These are phyloP conservation scores for Myriosclerotinia scirpicola DNA, from an alignment of 2,329 filamentous ascomycete species.

Conservation along the genomic window DNA sequence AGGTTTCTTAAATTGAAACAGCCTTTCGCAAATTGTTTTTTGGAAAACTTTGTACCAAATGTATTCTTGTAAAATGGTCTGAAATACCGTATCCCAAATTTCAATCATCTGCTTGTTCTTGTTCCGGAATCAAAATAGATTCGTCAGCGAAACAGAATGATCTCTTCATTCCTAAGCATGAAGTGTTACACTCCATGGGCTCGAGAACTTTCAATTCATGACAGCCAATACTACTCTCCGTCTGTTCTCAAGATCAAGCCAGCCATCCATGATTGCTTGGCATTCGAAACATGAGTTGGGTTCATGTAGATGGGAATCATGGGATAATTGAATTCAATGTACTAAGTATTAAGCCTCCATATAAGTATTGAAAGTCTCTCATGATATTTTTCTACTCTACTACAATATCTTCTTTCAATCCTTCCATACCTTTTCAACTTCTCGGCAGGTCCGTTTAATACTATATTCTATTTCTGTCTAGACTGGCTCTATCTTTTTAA, in stretches of 20 bases:
- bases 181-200: constrained; percentile 12
- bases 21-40: not conserved
- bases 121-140: not conserved
- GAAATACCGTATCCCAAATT: not conserved
- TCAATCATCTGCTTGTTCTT: not conserved
- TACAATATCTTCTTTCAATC: not conserved
- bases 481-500: constrained; percentile 12
- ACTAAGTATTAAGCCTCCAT: not conserved
- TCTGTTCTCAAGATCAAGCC: not conserved
- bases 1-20: not conserved
- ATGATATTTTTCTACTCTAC: not conserved
- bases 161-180: constrained; percentile 9
- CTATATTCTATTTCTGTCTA: not conserved
- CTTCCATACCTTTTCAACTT: not conserved
- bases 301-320: not conserved
- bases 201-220: constrained; percentile 8
- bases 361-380: constrained; percentile 16
- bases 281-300: constrained; percentile 2
- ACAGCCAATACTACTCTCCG: not conserved
- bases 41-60: not conserved
- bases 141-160: constrained; percentile 11
- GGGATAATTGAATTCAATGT: not conserved
- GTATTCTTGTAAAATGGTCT: not conserved
- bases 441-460: constrained; percentile 21
- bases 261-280: not conserved